Evolutionary conservation across 2,329 filamentous ascomycete species (phyloP).

Genomic region (Pestalotiopsis sp.): DNA sequence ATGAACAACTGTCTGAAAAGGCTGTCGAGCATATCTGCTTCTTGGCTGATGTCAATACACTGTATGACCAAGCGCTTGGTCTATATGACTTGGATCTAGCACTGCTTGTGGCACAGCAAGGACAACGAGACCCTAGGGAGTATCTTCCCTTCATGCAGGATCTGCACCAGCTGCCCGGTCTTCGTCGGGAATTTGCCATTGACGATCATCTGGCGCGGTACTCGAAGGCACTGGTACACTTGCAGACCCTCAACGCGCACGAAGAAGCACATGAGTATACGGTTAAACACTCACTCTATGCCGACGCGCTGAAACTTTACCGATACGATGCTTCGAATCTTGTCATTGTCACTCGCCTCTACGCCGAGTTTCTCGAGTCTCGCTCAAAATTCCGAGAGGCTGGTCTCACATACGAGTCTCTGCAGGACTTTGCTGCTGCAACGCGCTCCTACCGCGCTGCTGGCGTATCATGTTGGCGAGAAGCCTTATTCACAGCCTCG

Average conservation of each 20-base stretch:
- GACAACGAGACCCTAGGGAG: conserved; percentile 91
- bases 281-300: conserved; percentile 78
- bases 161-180: conserved; percentile 72
- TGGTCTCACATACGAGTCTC: conserved; percentile 87
- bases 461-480: conserved; percentile 79
- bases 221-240: conserved; percentile 75
- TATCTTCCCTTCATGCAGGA: conserved; percentile 94
- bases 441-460: conserved; percentile 83
- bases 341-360: conserved; percentile 71
- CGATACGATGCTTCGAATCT: conserved; percentile 76
- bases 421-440: conserved; percentile 73
- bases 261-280: conserved; percentile 79
- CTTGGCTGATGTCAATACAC: conserved; percentile 86
- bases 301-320: conserved; percentile 76
- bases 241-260: conserved; percentile 74
- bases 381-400: conserved; percentile 83
- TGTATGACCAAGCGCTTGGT: conserved; percentile 89
- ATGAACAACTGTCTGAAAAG: conserved; percentile 75
- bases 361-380: conserved; percentile 76
- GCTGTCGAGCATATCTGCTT: conserved; percentile 98
- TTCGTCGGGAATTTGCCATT: conserved; percentile 79
- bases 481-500: conserved; percentile 80
- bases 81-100: conserved; percentile 91
- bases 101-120: conserved; percentile 90
- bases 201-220: conserved; percentile 83